phyloP scores from a whole-genome alignment of 2,329 filamentous ascomycete genomes.

The Macrophomina tecta region DNA sequence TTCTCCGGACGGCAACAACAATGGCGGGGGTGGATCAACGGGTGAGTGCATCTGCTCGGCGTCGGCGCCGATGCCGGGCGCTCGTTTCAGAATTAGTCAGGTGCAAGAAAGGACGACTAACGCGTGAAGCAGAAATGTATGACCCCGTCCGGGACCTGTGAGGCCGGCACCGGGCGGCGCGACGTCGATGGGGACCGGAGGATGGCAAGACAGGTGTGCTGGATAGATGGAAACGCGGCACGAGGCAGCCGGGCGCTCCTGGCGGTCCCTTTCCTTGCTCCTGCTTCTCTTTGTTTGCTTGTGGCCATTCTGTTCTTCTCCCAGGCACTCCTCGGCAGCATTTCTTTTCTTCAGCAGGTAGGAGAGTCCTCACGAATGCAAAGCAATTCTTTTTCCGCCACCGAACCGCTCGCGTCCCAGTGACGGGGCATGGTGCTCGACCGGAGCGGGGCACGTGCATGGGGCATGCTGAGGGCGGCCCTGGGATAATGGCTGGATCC shows the following conservation, averaged over 20 bases:
- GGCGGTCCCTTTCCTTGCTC: not conserved
- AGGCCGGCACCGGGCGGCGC: slow-evolving; percentile 1
- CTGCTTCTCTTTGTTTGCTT: slow-evolving; percentile 13
- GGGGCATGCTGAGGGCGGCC: not conserved
- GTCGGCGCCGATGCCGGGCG: not conserved
- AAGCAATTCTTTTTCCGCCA: not conserved
- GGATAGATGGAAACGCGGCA: not conserved
- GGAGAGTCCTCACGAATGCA: slow-evolving; percentile 20
- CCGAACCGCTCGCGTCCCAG: not conserved
- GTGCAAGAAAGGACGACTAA: not conserved
- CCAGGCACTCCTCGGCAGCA: slow-evolving; percentile 3
- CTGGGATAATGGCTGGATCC: not conserved
- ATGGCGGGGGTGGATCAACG: slow-evolving; percentile 25
- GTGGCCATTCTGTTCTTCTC: slow-evolving; percentile 8
- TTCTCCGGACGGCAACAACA: slow-evolving; percentile 25
- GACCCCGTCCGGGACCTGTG: slow-evolving; percentile 26
- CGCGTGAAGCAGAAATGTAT: slow-evolving; percentile 24
- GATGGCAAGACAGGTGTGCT: not conserved
- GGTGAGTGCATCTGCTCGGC: slow-evolving; percentile 1
- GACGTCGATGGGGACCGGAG: not conserved
- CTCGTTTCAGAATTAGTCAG: not conserved
- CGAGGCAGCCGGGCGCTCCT: slow-evolving; percentile 1
- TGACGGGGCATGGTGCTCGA: not conserved
- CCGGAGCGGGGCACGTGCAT: not conserved
- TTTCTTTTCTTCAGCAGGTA: not conserved